Conservation (phyloP, 2,329 filamentous ascomycete genomes). For the Cadophora gregata region DNA sequence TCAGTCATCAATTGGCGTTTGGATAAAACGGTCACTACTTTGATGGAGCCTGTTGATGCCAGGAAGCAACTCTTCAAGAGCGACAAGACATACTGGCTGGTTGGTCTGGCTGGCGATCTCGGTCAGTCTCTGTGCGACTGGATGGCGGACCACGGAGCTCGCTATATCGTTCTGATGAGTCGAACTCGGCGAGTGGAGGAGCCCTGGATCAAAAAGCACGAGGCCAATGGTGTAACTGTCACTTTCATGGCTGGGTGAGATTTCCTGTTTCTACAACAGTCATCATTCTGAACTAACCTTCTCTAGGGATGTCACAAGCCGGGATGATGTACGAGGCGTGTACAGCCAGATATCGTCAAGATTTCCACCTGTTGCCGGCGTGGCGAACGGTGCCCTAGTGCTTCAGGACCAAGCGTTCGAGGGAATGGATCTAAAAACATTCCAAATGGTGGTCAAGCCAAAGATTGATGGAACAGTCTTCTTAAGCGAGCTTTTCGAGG, state of each 20-base stretch:
- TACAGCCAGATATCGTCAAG: constrained; percentile 3
- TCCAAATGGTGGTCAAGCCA: constrained; percentile 41
- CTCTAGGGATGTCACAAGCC: constrained; percentile 1
- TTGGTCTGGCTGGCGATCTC: constrained; percentile 39
- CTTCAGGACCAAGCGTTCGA: constrained; percentile 46
- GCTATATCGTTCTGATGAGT: constrained; percentile 48
- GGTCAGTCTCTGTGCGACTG: constrained; percentile 48
- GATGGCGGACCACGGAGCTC: constrained; percentile 49
- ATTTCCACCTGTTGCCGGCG: constrained; percentile 49
- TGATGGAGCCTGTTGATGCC: not conserved
- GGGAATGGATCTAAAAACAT: constrained; percentile 39
- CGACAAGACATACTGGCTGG: constrained; percentile 40
- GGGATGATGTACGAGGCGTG: not conserved
- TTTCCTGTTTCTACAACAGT: not conserved
- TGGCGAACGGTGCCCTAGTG: constrained; percentile 53
- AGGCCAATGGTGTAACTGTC: not conserved
- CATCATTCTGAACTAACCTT: not conserved
- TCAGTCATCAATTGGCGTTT: not conserved
- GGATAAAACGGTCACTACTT: not conserved
- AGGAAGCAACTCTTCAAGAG: not conserved
- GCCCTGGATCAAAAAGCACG: constrained; percentile 10
- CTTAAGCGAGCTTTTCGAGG: constrained; percentile 44
- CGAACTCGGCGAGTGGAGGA: constrained; percentile 46
- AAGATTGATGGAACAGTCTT: constrained; percentile 46
- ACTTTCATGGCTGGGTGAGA: not conserved